Base-by-base conservation (phyloP, 805 yeast genomes). In the Tetrapisispora pingtungensis region DNA sequence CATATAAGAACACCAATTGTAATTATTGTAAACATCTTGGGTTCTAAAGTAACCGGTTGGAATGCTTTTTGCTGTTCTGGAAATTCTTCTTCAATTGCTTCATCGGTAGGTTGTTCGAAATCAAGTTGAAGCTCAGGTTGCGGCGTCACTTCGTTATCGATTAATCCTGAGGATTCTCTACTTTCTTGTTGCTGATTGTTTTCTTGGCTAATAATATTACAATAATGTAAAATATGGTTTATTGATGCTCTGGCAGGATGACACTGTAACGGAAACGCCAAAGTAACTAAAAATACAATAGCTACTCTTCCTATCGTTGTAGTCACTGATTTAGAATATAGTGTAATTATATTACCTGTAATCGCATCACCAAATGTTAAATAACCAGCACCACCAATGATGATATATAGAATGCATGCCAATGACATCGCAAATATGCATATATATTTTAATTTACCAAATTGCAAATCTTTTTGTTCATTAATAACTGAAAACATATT, bases 401-500 rank as follows among this genome's bases (percentile, higher is more conserved):
- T 48, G 2, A 82, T 59, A 60, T 89, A 89, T 22, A 86, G 66
- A 0, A 61, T 43, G 47, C 79, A 68, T 1, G 96, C 84, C 4
- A 75, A 60, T 0, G 73, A 68, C 48, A 87, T 75, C 1, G 89
- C 78, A 8, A 65, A 49, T 17, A 62, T 47, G 19, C 81, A 74
- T 33, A 85, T 70, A 17, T 55, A 62, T 45, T 69, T 65, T 48
- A 79, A 67, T 30, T 66, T 68, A 7, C 57, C 47, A n/a, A 74
- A 65, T 0, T 82, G 66, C 48, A 72, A 73, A 51, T 78, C 78
- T 27, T 62, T 64, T 26, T 89, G 73, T 65, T 90, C 97, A 56
- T 89, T 90, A 44, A 88, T 75, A 44, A 89, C 76, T 1, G 95
- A 78, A 56, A 86, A 87, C 87, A 86, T 86, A 65, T 90, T 90